Evolutionary conservation across 495 filamentous ascomycete species (phyloP).

Genomic region (Rhypophila decipiens): DNA sequence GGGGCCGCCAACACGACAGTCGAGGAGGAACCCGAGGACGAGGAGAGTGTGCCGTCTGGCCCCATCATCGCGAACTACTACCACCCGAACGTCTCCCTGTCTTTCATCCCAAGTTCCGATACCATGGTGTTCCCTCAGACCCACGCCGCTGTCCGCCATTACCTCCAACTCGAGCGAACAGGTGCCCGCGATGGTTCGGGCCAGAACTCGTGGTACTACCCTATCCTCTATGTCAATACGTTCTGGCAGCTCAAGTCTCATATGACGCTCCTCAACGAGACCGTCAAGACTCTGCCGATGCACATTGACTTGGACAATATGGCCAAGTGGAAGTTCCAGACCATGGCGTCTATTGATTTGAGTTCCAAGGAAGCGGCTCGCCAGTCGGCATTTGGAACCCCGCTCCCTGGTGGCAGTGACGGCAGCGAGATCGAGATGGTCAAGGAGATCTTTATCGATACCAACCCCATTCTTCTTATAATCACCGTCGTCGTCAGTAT

Average conservation of each 20-base stretch:
- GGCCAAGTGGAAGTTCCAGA: conserved; percentile 83
- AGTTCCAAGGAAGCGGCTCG: conserved; percentile 74
- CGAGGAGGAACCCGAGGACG: conserved; percentile 38
- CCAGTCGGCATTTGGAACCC: conserved; percentile 57
- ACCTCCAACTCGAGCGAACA: conserved; percentile 67
- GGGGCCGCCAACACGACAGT: conserved; percentile 46
- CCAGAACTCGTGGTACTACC: conserved; percentile 93
- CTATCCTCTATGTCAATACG: conserved; percentile 83
- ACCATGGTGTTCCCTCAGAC: conserved; percentile 56
- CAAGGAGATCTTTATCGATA: conserved; percentile 89
- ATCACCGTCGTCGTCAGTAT: conserved; percentile 81
- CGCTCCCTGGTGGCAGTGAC: conserved; percentile 52
- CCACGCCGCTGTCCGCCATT: conserved; percentile 69
- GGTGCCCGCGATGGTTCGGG: conserved; percentile 72
- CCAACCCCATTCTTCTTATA: conserved; percentile 82
- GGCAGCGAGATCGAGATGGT: conserved; percentile 84
- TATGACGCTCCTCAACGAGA: conserved; percentile 90
- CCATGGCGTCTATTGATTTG: conserved; percentile 78
- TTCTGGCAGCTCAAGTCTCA: conserved; percentile 94
- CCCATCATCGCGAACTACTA: conserved; percentile 79
- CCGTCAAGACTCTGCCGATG: conserved; percentile 74
- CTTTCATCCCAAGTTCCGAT: conserved; percentile 77
- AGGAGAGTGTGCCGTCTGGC: conserved; percentile 37
- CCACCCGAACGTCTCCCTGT: conserved; percentile 89
- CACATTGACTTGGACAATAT: conserved; percentile 79